Percentiles rank a stretch among this genome's conserved stretches.
Evolutionary conservation across 306 rosid genomes (phyloP).

Genomic region (Canavalia gladiata): DNA sequence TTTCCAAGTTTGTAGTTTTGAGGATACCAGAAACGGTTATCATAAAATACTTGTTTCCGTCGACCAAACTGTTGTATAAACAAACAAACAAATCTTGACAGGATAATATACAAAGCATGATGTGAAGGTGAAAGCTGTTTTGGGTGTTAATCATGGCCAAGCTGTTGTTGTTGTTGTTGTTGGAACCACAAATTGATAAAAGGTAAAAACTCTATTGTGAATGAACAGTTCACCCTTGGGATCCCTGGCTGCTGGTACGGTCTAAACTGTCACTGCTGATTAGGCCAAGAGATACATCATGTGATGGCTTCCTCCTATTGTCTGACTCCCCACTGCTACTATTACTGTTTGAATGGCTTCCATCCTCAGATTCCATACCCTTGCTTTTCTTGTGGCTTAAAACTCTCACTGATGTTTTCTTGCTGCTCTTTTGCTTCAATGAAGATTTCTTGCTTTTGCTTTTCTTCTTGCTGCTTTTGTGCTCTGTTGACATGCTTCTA

Average conservation of each 20-base stretch:
- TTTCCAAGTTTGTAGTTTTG: constrained; percentile 26
- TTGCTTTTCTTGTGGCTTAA: constrained; percentile 39
- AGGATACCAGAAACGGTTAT: constrained; percentile 30
- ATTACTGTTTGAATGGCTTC: neutral
- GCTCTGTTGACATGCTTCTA: constrained; percentile 35
- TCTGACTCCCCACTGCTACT: neutral
- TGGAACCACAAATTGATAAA: neutral
- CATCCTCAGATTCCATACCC: constrained; percentile 18
- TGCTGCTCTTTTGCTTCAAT: constrained; percentile 45
- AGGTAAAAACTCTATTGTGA: neutral
- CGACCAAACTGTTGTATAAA: constrained; percentile 37
- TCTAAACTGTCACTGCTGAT: constrained; percentile 40
- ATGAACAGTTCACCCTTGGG: constrained; percentile 30
- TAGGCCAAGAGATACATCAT: constrained; percentile 43
- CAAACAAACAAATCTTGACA: constrained; percentile 43
- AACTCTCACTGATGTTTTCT: constrained; percentile 24
- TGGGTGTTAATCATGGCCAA: neutral
- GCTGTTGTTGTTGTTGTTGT: neutral
- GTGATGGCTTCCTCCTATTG: constrained; percentile 35
- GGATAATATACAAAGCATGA: constrained; percentile 28
- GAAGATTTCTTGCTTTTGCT: neutral
- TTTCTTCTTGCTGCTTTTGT: constrained; percentile 41
- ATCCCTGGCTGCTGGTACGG: constrained; percentile 42
- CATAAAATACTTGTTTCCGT: constrained; percentile 32
- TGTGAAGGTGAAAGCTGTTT: constrained; percentile 41